Percentiles rank a stretch among this genome's conserved stretches.
These are phyloP conservation scores for Styphnolobium japonicum DNA, from an alignment of 306 rosid genomes.

Conservation along the genomic window DNA sequence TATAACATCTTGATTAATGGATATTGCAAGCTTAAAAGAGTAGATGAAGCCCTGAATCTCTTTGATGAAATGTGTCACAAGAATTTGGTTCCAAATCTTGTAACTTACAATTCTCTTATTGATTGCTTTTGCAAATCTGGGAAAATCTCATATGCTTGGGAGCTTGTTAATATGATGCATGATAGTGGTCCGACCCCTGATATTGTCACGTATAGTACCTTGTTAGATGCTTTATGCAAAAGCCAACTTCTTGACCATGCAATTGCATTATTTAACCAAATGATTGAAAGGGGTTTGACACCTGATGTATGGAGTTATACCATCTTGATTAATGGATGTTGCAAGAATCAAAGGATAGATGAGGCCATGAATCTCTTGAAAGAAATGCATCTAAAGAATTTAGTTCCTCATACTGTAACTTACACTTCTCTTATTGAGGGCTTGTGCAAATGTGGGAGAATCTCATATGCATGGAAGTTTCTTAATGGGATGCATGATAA, in stretches of 20 bases:
- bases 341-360: not conserved
- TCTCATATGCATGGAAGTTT: not conserved
- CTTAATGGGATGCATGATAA: not conserved
- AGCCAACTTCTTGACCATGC: slow-evolving; percentile 14
- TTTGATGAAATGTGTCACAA: slow-evolving; percentile 1
- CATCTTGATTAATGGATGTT: not conserved
- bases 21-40: slow-evolving; percentile 24
- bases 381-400: slow-evolving; percentile 8
- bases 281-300: not conserved
- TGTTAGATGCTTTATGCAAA: slow-evolving; percentile 26
- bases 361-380: not conserved
- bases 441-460: slow-evolving; percentile 21
- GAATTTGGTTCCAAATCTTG: slow-evolving; percentile 4
- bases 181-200: not conserved
- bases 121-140: slow-evolving; percentile 19
- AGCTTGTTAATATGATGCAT: not conserved
- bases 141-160: not conserved
- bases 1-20: slow-evolving; percentile 22
- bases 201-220: slow-evolving; percentile 8
- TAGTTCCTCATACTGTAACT: slow-evolving; percentile 25
- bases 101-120: slow-evolving; percentile 18
- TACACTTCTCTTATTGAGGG: slow-evolving; percentile 22
- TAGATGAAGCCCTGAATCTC: slow-evolving; percentile 9
- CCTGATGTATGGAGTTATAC: not conserved
- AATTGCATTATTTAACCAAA: not conserved